Evolutionary conservation across 345 rosid genomes (phyloP), one percentile per base, ranked within the genome.

Genomic region (Cardamine chenopodiifolia): DNA sequence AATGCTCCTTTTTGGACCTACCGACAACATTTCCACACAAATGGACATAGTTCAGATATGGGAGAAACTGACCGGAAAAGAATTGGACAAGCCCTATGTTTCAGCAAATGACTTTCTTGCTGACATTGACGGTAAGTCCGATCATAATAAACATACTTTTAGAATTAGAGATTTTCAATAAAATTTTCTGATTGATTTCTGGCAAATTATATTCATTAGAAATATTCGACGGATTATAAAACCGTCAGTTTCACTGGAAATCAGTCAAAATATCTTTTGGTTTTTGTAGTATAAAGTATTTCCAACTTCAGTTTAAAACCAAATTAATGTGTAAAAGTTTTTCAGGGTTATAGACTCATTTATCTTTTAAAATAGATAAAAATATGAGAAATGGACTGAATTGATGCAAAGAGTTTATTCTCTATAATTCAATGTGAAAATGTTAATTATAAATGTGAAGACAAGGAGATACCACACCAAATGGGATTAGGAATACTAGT

Each of bases 21-120:
- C 83, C 2, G 87, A 73, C 6, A 93, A 89, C 78, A 66, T 85
- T 72, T 85, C 90, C 7, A 64, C 93, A 1, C 98, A 86, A n/a
- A 67, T 62, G 20, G 75, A 90, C 66, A 40, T 87, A 1, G 87
- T 86, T 47, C 80, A 84, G 50, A 86, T 62, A 0, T 93, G 98
- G 97, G 95, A 93, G 56, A 86, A 81, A 44, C 81, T 93, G 4
- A 61, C 57, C 0, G 88, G 95, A 20, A 76, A 81, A 12, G 59
- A 74, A 20, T 82, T 77, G 8, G 79, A 85, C 4, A 89, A 93
- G 77, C 73, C 44, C 15, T 66, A 39, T 76, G 42, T 89, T 59
- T 45, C 89, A 18, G 81, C 9, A 3, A 50, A 78, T 7, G 88
- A 89, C 57, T 90, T 87, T 79, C 77, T 90, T 5, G 87, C 84